phyloP scores from a whole-genome alignment of 805 yeast species.

The Candida saitoana region DNA sequence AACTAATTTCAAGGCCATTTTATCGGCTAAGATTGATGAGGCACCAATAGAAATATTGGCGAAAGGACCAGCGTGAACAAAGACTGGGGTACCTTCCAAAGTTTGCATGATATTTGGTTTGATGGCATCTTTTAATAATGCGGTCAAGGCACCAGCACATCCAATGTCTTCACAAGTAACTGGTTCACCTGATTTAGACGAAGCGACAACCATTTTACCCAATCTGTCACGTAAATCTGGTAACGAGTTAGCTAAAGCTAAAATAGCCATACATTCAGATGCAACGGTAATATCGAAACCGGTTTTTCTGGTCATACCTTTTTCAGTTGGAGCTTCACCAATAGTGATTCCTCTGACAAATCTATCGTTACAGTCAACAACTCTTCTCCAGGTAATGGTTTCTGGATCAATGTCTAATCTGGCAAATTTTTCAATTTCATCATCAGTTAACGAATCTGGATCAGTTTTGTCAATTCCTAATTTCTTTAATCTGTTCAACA shows the following conservation, averaged over 20 bases:
- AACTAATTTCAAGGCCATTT: slow-evolving; percentile 76
- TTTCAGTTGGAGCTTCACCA: slow-evolving; percentile 89
- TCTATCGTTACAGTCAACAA: slow-evolving; percentile 91
- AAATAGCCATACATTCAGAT: slow-evolving; percentile 91
- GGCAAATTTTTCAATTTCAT: slow-evolving; percentile 71
- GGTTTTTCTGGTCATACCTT: slow-evolving; percentile 71
- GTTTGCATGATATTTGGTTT: slow-evolving; percentile 98
- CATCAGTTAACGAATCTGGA: slow-evolving; percentile 75
- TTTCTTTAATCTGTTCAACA: slow-evolving; percentile 70
- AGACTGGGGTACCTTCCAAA: slow-evolving; percentile 94
- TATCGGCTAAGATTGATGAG: slow-evolving; percentile 89
- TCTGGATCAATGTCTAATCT: slow-evolving; percentile 86
- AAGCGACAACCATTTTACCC: slow-evolving; percentile 86
- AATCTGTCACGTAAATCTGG: slow-evolving; percentile 83
- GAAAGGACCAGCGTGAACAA: slow-evolving; percentile 97
- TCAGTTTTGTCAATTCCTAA: slow-evolving; percentile 78
- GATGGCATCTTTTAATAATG: slow-evolving; percentile 90
- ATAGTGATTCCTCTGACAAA: slow-evolving; percentile 82
- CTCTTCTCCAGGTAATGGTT: slow-evolving; percentile 87
- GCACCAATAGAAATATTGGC: slow-evolving; percentile 98
- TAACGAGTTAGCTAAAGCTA: slow-evolving; percentile 76
- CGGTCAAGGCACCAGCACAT: slow-evolving; percentile 93
- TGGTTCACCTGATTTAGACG: slow-evolving; percentile 69
- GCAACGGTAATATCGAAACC: slow-evolving; percentile 98
- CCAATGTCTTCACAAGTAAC: slow-evolving; percentile 93